Evolutionary conservation across 2,329 filamentous ascomycete genomes (phyloP), one percentile per base, ranked within the genome.

Genomic region (Scedosporium apiospermum): DNA sequence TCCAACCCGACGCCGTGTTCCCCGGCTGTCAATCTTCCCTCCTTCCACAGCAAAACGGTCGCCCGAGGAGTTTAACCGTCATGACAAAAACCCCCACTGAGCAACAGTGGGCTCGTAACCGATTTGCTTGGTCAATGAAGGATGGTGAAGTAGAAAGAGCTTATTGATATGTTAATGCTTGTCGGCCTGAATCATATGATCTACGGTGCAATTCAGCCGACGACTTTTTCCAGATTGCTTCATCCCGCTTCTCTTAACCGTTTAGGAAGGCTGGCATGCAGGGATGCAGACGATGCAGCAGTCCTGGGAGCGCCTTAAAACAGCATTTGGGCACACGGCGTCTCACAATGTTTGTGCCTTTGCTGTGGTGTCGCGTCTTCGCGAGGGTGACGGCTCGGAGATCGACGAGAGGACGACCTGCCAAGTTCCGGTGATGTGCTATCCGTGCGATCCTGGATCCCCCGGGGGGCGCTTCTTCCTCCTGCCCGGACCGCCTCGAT

Each of bases 181-280:
- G 30, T 34, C 7, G 42, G 38, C 49, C 30, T 57, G 27, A 49
- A 42, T 61, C 60, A 61, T 38, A 61, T 57, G 60, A 61, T 61
- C 60, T 46, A 49, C 44, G 9, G 18, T 10, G n/a, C 27, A 55
- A 49, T 26, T 61, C 27, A 61, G n/a, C 60, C 60, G 60, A 30
- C 27, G 30, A n/a, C 49, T 55, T 61, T 61, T 38, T 3, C 60
- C 60, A 61, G 53, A 61, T 61, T 57, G 18, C 26, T 26, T 26
- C 12, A 21, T 55, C 27, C 30, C 10, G 26, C 60, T 14, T 42
- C 30, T 3, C 27, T 30, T 51, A 34, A 21, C 49, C 23, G 41
- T 55, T 57, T 21, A 27, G 49, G 42, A 55, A 55, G 49, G 30
- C 46, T 55, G 60, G 30, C 16, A 49, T 46, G 18, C 42, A 16